Evolutionary conservation across 2,329 filamentous ascomycete genomes (phyloP).

Genomic region (Fusarium guadeloupense): DNA sequence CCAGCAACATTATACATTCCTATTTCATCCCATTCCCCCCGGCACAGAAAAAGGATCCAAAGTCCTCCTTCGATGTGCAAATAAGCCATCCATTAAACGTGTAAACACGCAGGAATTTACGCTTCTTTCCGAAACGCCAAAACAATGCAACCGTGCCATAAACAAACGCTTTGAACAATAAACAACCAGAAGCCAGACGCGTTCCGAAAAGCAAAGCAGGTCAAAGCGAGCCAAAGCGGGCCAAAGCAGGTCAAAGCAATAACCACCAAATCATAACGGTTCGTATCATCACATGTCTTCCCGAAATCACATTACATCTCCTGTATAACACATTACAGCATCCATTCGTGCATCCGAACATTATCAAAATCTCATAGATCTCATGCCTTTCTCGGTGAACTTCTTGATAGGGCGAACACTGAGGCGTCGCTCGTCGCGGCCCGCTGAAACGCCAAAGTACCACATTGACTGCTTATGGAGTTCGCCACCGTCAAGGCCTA

Average conservation of each 20-base stretch:
- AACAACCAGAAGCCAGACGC: conserved; percentile 5
- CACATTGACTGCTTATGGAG: conserved; percentile 61
- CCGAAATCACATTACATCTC: background rate
- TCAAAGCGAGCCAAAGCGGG: too few species aligned
- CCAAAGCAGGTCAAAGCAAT: too few species aligned
- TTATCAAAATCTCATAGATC: conserved; percentile 43
- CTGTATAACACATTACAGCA: conserved; percentile 26
- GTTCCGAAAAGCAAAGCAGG: background rate
- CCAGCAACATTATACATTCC: conserved; percentile 25
- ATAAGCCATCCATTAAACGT: conserved; percentile 8
- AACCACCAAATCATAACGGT: conserved; percentile 6
- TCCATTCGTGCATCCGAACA: conserved; percentile 15
- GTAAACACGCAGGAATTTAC: conserved; percentile 12
- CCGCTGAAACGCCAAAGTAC: conserved; percentile 57
- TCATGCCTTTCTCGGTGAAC: conserved; percentile 55
- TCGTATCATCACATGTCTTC: conserved; percentile 17
- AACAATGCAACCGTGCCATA: conserved; percentile 22
- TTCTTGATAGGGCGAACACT: conserved; percentile 57
- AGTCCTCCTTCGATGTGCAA: conserved; percentile 15
- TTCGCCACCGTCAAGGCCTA: conserved; percentile 64
- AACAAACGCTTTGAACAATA: conserved; percentile 15
- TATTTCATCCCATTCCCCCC: conserved; percentile 17
- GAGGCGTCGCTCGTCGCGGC: conserved; percentile 54
- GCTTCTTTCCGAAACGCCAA: conserved; percentile 32
- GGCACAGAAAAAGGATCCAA: background rate